Conservation (phyloP, 257 asterid genomes). For the Solanum pennellii region DNA sequence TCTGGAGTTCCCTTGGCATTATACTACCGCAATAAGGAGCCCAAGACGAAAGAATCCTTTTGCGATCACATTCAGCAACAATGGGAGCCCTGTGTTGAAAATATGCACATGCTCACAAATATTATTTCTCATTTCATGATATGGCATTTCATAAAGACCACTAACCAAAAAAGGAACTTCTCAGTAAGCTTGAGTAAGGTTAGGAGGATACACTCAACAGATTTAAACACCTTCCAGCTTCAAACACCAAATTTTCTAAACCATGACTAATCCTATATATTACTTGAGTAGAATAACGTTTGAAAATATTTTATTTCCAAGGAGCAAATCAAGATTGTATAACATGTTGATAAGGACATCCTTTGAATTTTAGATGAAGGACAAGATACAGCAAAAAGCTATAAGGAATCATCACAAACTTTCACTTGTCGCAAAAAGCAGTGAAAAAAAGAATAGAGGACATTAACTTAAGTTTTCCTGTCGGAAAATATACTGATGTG, state of each 20-base stretch:
- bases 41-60: constrained; percentile 84
- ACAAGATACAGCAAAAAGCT: not conserved
- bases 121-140: not conserved
- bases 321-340: not conserved
- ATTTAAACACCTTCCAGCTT: not conserved
- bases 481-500: not conserved
- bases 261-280: not conserved
- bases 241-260: not conserved
- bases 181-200: not conserved
- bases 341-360: not conserved
- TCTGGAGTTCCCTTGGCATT: constrained; percentile 54
- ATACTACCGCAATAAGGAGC: constrained; percentile 49
- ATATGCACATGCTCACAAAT: not conserved
- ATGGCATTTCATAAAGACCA: not conserved
- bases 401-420: not conserved
- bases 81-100: constrained; percentile 54
- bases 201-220: not conserved
- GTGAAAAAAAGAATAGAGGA: not conserved
- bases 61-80: constrained; percentile 84
- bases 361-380: not conserved
- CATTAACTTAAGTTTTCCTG: not conserved
- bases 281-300: not conserved
- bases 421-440: not conserved
- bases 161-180: not conserved
- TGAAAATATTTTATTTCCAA: not conserved